Percentiles rank a stretch among this genome's conserved stretches.
Conservation (phyloP, 2,329 filamentous ascomycete species). For the Sclerotinia borealis region DNA sequence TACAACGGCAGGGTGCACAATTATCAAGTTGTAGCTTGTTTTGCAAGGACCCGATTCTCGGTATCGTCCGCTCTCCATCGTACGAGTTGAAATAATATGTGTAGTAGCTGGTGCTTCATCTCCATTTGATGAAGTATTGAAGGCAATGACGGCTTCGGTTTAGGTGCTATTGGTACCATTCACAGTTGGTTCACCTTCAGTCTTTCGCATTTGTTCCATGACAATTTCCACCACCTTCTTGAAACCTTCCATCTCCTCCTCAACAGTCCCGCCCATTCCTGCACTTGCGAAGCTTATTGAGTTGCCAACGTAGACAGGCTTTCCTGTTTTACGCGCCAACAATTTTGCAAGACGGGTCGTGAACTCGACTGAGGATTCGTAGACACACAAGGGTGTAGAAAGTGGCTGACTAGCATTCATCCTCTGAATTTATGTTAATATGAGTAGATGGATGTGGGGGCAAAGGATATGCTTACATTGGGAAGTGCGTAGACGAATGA, state of each 20-base stretch:
- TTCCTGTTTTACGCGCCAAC: constrained; percentile 63
- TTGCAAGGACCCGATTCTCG: constrained; percentile 2
- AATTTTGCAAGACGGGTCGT: constrained; percentile 79
- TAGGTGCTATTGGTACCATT: constrained; percentile 12
- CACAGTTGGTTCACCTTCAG: constrained; percentile 22
- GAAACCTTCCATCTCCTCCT: constrained; percentile 92
- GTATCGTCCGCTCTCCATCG: background rate
- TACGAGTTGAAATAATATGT: background rate
- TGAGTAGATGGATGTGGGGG: background rate
- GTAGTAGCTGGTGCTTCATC: background rate
- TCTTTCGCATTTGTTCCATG: constrained; percentile 44
- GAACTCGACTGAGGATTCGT: constrained; percentile 76
- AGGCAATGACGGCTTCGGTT: background rate
- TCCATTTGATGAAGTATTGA: background rate
- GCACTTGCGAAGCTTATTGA: constrained; percentile 72
- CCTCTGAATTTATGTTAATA: constrained; percentile 25
- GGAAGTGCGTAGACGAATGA: constrained; percentile 94
- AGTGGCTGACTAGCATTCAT: constrained; percentile 53
- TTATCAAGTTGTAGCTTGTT: constrained; percentile 4
- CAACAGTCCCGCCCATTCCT: constrained; percentile 72
- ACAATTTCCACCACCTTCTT: constrained; percentile 67
- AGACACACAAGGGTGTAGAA: constrained; percentile 72
- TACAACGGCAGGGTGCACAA: constrained; percentile 2
- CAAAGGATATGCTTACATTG: constrained; percentile 52
- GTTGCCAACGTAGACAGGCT: constrained; percentile 85